Base-by-base conservation (phyloP, 2,329 filamentous ascomycete species). In the Parastagonospora nodorum region DNA sequence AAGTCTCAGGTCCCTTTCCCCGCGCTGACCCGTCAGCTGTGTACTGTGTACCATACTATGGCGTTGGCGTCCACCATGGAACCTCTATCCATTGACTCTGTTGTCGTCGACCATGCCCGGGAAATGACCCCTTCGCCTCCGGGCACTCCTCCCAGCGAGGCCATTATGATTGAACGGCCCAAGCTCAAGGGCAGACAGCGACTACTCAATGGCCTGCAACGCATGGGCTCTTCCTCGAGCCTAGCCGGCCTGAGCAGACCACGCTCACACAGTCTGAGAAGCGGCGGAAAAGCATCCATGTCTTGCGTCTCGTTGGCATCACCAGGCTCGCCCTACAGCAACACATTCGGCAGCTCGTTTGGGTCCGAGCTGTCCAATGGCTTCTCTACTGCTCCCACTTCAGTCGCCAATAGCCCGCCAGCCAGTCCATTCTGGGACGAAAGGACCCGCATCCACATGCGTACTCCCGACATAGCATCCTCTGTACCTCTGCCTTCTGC, bases 201-300 rank as follows among this genome's bases (percentile, higher is more conserved):
- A 51, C 74, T 96, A 30, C 78, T 95, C 14, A 85, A 86, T 56
- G 85, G 87, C 29, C 81, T 96, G 42, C 88, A 93, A 55, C 87
- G 90, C 50, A 93, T 95, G 66, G 87, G 89, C 9, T 96, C 91
- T 0, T 90, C 88, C 6, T 87, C 89, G 1, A 89, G 88, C 12
- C 76, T 96, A 43, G 79, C 82, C 35, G 83, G 83, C 50, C 73
- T 86, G 46, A 82, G 85, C 48, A 84, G 88, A 51, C 78, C 84
- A 24, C 82, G 86, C 48, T 87, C 90, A 6, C 82, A 84, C 50
- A 87, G 84, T 65, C 88, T 88, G 64, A 84, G 87, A 8, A 87
- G 75, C 46, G 76, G 79, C 55, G 78, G 78, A 14, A 91, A 80
- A 77, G 85, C 80, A 3, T 86, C 84, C 9, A 80, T 87, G 61